Base-by-base conservation (phyloP, 176 grass and related monocot genomes). In the Tillandsia leiboldiana region DNA sequence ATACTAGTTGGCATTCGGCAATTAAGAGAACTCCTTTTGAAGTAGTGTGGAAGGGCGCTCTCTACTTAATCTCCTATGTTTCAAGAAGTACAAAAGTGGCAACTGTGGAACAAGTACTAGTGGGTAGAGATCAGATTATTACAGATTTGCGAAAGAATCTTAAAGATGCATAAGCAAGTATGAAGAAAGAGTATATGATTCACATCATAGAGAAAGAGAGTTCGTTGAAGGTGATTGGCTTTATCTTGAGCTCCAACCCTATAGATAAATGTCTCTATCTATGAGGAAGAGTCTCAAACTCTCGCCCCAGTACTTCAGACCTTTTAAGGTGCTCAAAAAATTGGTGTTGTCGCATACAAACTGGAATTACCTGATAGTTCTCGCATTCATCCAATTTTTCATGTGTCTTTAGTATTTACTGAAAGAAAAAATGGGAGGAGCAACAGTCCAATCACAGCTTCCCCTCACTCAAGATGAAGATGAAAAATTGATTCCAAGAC, bases 331-430 rank as follows among this genome's bases (percentile, higher is more conserved):
- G 15, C 8, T 69, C 22, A 69, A 69, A 29, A 12, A 13, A 69
- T 69, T 26, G 66, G 66, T n/a, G 66, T 26, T 29, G 26, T 69
- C 48, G 1, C 66, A 47, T 69, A 69, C 13, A 69, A 69, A 47
- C 13, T 50, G 13, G 47, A 9, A 9, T 69, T 69, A 47, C 66
- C 66, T 10, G 10, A 29, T 48, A 26, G 26, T 9, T 48, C 33
- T 69, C 6, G 13, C 9, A 69, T 69, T 69, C 66, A 69, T 13
- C 4, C 26, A 47, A 26, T 69, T 48, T 69, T 69, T 47, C 66
- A 69, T 49, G 26, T 69, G 9, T 69, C 66, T 26, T 49, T 48
- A 26, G 9, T 69, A 18, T 26, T 49, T 48, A 26, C 49, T 69
- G 15, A 69, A 69, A 18, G 47, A 69, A 14, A 47, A 10, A 15